Conservation (phyloP, 2,329 filamentous ascomycete species). For the Scedosporium boydii region DNA sequence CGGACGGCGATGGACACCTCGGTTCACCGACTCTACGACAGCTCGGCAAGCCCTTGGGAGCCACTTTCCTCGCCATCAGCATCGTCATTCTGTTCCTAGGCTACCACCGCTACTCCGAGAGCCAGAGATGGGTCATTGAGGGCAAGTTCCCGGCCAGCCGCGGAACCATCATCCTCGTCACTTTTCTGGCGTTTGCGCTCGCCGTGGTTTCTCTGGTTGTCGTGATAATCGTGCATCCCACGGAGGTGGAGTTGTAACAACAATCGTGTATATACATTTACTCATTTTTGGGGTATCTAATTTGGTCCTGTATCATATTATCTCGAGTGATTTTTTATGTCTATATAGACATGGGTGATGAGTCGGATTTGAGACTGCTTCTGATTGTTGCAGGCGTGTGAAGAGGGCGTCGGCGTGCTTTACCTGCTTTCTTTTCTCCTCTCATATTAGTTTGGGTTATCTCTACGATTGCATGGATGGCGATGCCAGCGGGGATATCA, state of each 20-base stretch:
- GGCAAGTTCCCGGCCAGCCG: constrained; percentile 74
- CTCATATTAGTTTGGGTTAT: too few relatives aligned
- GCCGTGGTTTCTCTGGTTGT: constrained; percentile 52
- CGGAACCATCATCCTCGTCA: constrained; percentile 63
- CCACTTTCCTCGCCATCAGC: constrained; percentile 66
- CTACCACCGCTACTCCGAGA: constrained; percentile 69
- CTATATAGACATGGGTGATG: not conserved
- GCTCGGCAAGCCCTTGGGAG: constrained; percentile 65
- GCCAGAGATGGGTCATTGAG: constrained; percentile 68
- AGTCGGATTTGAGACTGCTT: not conserved
- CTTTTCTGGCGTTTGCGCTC: constrained; percentile 52
- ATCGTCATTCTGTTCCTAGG: constrained; percentile 68
- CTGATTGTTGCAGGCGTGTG: not conserved
- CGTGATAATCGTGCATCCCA: constrained; percentile 44
- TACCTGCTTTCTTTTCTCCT: not conserved
- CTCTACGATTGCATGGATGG: too few relatives aligned
- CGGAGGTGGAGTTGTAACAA: constrained; percentile 6
- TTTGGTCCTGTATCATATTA: not conserved
- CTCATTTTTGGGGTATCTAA: not conserved
- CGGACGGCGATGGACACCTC: constrained; percentile 16
- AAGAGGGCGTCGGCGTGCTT: not conserved
- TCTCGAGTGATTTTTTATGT: not conserved
- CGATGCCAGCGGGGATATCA: too few relatives aligned
- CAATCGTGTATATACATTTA: not conserved
- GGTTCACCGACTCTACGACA: constrained; percentile 40